Percentiles rank a stretch among this genome's conserved stretches.
phyloP scores from a whole-genome alignment of 352 stramenopile genomes.

The Phytopythium vexans region DNA sequence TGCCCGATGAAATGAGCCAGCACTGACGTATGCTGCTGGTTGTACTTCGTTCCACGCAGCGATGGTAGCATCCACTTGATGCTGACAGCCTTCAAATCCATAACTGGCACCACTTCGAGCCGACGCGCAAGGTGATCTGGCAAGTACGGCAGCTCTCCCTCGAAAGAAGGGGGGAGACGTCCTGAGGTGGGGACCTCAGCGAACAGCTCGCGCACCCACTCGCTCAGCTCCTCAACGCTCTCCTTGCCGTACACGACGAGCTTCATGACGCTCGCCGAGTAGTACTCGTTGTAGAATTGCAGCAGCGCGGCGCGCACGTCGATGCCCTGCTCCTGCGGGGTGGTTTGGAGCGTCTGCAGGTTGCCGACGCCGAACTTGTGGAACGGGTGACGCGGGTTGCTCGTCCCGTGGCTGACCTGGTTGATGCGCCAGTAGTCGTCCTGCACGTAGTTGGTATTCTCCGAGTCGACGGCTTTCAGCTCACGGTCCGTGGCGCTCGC shows the following conservation, averaged over 20 bases:
- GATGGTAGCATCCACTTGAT: conserved; percentile 52
- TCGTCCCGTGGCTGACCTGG: conserved; percentile 66
- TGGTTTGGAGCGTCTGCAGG: conserved; percentile 52
- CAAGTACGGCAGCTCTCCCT: conserved; percentile 33
- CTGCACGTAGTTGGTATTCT: conserved; percentile 95
- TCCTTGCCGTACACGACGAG: conserved; percentile 85
- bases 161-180: conserved; percentile 33
- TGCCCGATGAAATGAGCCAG: conserved; percentile 91
- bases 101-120: conserved; percentile 53
- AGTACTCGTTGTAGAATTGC: conserved; percentile 83
- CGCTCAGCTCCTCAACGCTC: conserved; percentile 66
- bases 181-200: conserved; percentile 64
- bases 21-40: conserved; percentile 57
- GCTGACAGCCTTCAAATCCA: conserved; percentile 64
- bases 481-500: conserved; percentile 89
- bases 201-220: conserved; percentile 79
- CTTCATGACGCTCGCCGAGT: conserved; percentile 87
- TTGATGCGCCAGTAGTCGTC: conserved; percentile 85
- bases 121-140: conserved; percentile 25
- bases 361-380: conserved; percentile 88
- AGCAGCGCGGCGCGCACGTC: conserved; percentile 70
- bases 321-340: conserved; percentile 26
- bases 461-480: conserved; percentile 94
- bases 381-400: conserved; percentile 70
- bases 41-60: conserved; percentile 28